These are phyloP conservation scores for Termitomyces sp. DNA, from an alignment of 768 basidiomycete genomes.

Conservation along the genomic window DNA sequence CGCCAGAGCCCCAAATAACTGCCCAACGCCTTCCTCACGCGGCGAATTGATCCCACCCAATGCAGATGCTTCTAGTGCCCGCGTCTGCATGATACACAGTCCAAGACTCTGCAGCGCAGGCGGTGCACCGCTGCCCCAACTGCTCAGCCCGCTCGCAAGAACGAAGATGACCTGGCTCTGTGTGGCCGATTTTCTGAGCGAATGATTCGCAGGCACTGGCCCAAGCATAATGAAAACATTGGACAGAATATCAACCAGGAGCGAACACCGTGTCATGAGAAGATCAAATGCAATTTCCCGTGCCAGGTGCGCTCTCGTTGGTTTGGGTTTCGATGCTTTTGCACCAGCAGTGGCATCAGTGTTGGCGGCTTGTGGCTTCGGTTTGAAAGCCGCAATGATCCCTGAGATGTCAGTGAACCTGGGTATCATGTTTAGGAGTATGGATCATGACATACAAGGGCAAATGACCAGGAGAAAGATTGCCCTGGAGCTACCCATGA, in stretches of 20 bases:
- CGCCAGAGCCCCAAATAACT: conserved; percentile 71
- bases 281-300: conserved; percentile 74
- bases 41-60: conserved; percentile 9
- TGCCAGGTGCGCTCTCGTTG: conserved; percentile 53
- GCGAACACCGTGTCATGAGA: conserved; percentile 54
- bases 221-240: conserved; percentile 56
- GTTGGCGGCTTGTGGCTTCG: conserved; percentile 22
- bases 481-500: conserved; percentile 61
- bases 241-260: conserved; percentile 65
- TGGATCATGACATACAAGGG: conserved; percentile 31
- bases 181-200: not conserved
- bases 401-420: conserved; percentile 34
- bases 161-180: conserved; percentile 56
- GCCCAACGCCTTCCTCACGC: conserved; percentile 40
- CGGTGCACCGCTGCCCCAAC: conserved; percentile 62
- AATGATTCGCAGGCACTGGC: conserved; percentile 44
- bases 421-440: not conserved
- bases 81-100: conserved; percentile 55
- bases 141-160: conserved; percentile 54
- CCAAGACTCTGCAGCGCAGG: conserved; percentile 77
- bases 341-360: conserved; percentile 2
- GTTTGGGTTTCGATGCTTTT: conserved; percentile 34
- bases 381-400: conserved; percentile 62
- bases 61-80: conserved; percentile 30
- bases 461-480: conserved; percentile 53